Base-by-base conservation (phyloP, 768 basidiomycete species). In the Russula earlei region DNA sequence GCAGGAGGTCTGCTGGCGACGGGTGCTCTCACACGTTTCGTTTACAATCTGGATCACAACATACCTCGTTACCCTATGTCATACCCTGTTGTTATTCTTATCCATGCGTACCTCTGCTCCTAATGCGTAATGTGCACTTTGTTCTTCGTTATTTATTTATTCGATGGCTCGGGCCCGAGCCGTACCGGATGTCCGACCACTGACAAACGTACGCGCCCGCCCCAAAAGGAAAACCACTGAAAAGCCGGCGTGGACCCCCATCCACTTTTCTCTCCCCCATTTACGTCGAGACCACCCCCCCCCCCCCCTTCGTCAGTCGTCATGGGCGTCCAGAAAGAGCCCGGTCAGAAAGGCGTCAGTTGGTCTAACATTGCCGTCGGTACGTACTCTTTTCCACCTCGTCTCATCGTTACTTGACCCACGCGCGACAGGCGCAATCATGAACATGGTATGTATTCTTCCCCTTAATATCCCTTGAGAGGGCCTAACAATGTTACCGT, bases 361-460 rank as follows among this genome's bases (percentile, higher is more conserved):
- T 94, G 89, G 90, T 90, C 88, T 64, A 94, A 93, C 74, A 93
- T 94, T 74, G 91, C 90, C 62, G 85, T 95, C 69, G 91, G 91
- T 91, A 68, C 71, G 19, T 20, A n/a, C 36, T 46, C 37, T 33
- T 27, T 54, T n/a, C n/a, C 19, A n/a, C 9, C 31, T 25, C 31
- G n/a, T 27, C 19, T 15, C 37, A 25, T 31, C 17, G 12, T n/a
- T 20, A 33, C 44, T 24, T 45, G 22, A 51, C 40, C 15, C 10
- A 1, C 12, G 9, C 36, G 31, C 41, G 40, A 55, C 62, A 92
- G 93, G 94, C 73, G 94, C 76, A 58, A 91, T 96, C 67, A 97
- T 98, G 95, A 97, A 97, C 78, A 89, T 99, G 89, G 92, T 95
- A 74, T 65, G 64, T 56, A 49, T 61, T 62, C 31, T 14, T 58